These are phyloP conservation scores for Cytospora schulzeri DNA, from an alignment of 2,329 filamentous ascomycete species.

Conservation along the genomic window DNA sequence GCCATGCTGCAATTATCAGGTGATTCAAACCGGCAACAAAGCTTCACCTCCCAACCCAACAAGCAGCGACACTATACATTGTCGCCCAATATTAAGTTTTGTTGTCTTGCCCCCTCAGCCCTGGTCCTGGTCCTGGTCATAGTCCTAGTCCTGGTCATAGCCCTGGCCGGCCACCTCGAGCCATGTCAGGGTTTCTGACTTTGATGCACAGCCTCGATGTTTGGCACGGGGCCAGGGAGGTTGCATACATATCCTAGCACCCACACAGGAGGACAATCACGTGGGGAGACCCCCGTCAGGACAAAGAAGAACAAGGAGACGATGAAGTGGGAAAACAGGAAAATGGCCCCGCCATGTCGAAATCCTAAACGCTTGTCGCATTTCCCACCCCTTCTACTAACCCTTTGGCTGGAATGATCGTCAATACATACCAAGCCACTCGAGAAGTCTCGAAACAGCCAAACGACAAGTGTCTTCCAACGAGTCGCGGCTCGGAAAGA, in stretches of 20 bases:
- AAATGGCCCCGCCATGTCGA: neutral
- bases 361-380: neutral
- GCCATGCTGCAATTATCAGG: conserved; percentile 14
- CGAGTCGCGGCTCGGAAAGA: neutral
- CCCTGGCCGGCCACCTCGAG: neutral
- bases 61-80: neutral
- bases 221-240: neutral
- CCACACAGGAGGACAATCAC: neutral
- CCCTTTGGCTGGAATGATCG: neutral
- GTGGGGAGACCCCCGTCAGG: neutral
- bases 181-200: neutral
- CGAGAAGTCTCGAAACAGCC: neutral
- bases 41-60: conserved; percentile 6
- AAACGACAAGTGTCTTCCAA: neutral
- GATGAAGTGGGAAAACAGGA: neutral
- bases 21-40: conserved; percentile 5
- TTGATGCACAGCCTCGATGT: neutral
- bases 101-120: neutral
- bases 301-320: neutral
- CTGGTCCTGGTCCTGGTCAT: neutral
- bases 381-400: neutral
- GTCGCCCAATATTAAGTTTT: neutral
- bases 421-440: neutral
- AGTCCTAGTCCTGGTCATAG: neutral
- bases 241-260: neutral